Evolutionary conservation across 2,329 filamentous ascomycete species (phyloP).

Genomic region (Aspergillus eucalypticola): DNA sequence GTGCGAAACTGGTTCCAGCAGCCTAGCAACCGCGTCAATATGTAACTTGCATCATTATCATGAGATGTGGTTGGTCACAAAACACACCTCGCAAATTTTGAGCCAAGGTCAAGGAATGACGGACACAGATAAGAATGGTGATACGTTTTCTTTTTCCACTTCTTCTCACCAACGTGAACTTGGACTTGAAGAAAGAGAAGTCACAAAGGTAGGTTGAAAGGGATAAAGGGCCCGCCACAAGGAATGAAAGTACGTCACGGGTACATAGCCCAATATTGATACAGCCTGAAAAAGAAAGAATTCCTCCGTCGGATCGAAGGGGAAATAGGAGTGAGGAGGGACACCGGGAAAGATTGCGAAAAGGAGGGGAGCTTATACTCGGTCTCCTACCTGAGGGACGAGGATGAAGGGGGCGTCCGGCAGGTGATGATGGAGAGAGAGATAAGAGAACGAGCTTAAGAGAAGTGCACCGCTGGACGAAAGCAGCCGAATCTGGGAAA

Average conservation of each 20-base stretch:
- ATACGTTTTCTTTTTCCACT: slow-evolving; percentile 1
- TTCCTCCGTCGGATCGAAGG: slow-evolving; percentile 8
- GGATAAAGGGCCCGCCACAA: slow-evolving; percentile 26
- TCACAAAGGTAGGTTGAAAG: slow-evolving; percentile 19
- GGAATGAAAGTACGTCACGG: slow-evolving; percentile 30
- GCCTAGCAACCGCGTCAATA: slow-evolving; percentile 21
- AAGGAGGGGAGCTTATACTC: neutral
- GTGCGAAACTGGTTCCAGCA: slow-evolving; percentile 8
- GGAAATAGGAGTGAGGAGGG: neutral
- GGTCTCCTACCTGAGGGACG: neutral
- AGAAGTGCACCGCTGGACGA: slow-evolving; percentile 18
- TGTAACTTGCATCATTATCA: slow-evolving; percentile 14
- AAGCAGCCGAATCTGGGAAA: slow-evolving; percentile 17
- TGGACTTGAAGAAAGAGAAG: slow-evolving; percentile 9
- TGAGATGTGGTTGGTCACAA: neutral
- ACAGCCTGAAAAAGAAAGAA: slow-evolving; percentile 8
- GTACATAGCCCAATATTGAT: slow-evolving; percentile 23
- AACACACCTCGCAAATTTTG: slow-evolving; percentile 18
- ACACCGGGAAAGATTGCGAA: neutral
- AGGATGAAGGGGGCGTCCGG: neutral
- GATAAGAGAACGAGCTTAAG: slow-evolving; percentile 1
- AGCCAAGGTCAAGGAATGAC: slow-evolving; percentile 11
- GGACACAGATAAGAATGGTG: slow-evolving; percentile 15
- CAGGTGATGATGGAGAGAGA: neutral
- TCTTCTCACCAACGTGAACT: slow-evolving; percentile 2